Percentiles rank a stretch among this genome's conserved stretches.
Evolutionary conservation across 2,329 filamentous ascomycete genomes (phyloP).

Genomic region (Fusarium mexicanum): DNA sequence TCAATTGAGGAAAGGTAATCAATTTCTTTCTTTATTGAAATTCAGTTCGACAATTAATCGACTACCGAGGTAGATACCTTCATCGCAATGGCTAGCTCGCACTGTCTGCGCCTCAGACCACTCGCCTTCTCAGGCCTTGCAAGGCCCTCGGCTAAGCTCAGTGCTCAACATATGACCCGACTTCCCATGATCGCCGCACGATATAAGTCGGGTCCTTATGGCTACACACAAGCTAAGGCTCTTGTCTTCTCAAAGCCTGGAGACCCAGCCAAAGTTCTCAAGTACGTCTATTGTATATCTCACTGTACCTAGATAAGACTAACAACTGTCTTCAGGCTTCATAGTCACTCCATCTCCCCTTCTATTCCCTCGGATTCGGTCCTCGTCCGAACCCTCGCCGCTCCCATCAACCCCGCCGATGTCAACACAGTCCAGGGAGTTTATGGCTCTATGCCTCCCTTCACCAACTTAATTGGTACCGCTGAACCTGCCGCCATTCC

Average conservation of each 20-base stretch:
- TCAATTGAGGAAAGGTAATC: neutral
- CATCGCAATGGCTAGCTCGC: slow-evolving; percentile 37
- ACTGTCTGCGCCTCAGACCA: slow-evolving; percentile 35
- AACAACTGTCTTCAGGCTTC: slow-evolving; percentile 59
- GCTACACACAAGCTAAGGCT: slow-evolving; percentile 87
- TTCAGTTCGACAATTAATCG: neutral
- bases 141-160: slow-evolving; percentile 36
- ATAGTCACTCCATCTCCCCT: slow-evolving; percentile 81
- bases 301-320: neutral
- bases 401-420: slow-evolving; percentile 96
- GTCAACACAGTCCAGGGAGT: slow-evolving; percentile 98
- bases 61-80: neutral
- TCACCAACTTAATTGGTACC: slow-evolving; percentile 81
- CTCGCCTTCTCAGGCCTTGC: slow-evolving; percentile 34
- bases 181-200: slow-evolving; percentile 49
- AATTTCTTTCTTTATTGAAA: neutral
- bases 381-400: slow-evolving; percentile 87
- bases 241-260: slow-evolving; percentile 79
- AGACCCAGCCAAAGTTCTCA: slow-evolving; percentile 76
- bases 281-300: slow-evolving; percentile 52
- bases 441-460: slow-evolving; percentile 86
- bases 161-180: slow-evolving; percentile 18
- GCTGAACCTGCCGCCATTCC: slow-evolving; percentile 78
- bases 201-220: slow-evolving; percentile 71
- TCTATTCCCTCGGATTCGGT: slow-evolving; percentile 71